Conservation (phyloP, 208 protist genomes). For the Trypanosoma cruzi region DNA sequence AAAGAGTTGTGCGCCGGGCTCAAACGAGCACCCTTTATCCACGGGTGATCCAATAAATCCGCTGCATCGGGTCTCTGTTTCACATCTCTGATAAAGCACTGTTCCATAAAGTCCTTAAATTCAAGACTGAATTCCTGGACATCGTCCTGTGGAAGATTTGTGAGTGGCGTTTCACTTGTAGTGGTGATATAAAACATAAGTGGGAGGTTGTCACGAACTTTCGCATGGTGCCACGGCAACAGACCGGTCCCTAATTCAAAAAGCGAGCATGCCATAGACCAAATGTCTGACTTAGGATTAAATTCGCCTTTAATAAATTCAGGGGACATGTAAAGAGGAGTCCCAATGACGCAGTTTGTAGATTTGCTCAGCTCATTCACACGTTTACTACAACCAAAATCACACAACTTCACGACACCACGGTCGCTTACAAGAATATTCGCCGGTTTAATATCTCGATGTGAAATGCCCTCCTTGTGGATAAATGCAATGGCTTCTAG, state of each 20-base stretch:
- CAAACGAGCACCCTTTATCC: constrained; percentile 56
- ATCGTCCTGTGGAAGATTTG: constrained; percentile 49
- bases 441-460: constrained; percentile 92
- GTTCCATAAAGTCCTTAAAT: constrained; percentile 86
- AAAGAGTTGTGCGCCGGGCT: constrained; percentile 10
- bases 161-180: constrained; percentile 76
- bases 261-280: constrained; percentile 88
- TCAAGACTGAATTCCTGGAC: constrained; percentile 67
- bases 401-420: constrained; percentile 90
- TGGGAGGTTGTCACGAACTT: constrained; percentile 75
- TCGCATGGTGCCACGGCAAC: constrained; percentile 85
- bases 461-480: constrained; percentile 88
- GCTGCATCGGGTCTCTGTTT: constrained; percentile 57
- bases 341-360: constrained; percentile 86
- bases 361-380: constrained; percentile 84
- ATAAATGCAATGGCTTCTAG: constrained; percentile 86
- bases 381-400: constrained; percentile 93
- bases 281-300: constrained; percentile 88
- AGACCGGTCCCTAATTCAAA: constrained; percentile 87
- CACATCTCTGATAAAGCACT: constrained; percentile 84
- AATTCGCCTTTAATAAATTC: constrained; percentile 89
- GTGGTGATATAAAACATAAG: constrained; percentile 93
- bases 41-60: constrained; percentile 84
- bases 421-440: constrained; percentile 89
- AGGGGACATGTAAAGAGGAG: constrained; percentile 90